A percentile compares a stretch with the other conserved stretches of the same genome.
phyloP scores from a whole-genome alignment of 192 early-diverging fungal genomes.

The Mortierella claussenii region DNA sequence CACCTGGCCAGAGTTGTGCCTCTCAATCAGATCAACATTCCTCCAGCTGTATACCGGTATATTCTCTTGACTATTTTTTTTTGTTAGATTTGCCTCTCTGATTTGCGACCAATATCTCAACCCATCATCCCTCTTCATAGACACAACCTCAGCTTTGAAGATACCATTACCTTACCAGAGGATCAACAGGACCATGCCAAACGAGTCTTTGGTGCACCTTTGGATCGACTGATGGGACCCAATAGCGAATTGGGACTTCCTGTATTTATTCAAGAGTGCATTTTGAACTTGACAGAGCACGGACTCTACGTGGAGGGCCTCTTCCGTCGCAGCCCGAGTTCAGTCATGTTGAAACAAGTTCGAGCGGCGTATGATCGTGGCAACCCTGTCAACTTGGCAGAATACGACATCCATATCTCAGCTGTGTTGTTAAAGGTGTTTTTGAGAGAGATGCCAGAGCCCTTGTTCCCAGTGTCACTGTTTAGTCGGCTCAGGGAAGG shows the following conservation, averaged over 20 bases:
- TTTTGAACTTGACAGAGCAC: constrained; percentile 69
- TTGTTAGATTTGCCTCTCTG: neutral
- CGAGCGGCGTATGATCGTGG: constrained; percentile 69
- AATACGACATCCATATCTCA: constrained; percentile 83
- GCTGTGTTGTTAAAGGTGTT: constrained; percentile 87
- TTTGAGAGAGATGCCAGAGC: constrained; percentile 82
- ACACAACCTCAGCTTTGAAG: constrained; percentile 56
- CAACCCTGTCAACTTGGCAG: constrained; percentile 64
- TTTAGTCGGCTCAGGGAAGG: constrained; percentile 64
- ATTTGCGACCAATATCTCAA: neutral
- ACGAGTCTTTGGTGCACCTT: constrained; percentile 78
- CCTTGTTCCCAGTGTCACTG: constrained; percentile 73
- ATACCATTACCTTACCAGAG: constrained; percentile 54
- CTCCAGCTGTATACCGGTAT: constrained; percentile 72
- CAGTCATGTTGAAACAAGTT: constrained; percentile 71
- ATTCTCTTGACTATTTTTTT: constrained; percentile 1
- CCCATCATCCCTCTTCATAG: constrained; percentile 5
- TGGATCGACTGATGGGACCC: constrained; percentile 80
- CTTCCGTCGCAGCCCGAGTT: constrained; percentile 86
- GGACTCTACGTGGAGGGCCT: constrained; percentile 85
- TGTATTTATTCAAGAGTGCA: constrained; percentile 74
- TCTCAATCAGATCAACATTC: constrained; percentile 80
- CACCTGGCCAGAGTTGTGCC: constrained; percentile 75
- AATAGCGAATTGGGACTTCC: constrained; percentile 83
- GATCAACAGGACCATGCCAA: constrained; percentile 37